Base-by-base conservation (phyloP, 495 filamentous ascomycete species). In the Astrothelium macrocarpum region DNA sequence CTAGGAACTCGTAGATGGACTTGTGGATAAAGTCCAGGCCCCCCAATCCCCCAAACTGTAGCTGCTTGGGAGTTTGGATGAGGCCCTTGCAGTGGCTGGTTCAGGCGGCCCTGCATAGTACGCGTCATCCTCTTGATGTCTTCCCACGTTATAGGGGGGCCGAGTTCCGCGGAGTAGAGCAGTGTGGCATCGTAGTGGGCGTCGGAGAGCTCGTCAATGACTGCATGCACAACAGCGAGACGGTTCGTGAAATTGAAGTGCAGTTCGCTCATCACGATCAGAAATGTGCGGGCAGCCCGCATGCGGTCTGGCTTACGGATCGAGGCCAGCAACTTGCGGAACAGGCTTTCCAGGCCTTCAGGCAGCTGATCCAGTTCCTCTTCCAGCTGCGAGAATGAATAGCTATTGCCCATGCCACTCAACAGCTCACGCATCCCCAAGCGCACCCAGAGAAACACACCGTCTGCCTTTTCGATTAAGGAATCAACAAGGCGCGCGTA, bases 321-420 rank as follows among this genome's bases (percentile, higher is more conserved):
- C 20, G 45, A 49, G 45, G 45, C 20, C 45, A 49, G 45, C 45
- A 49, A 49, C 45, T 49, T 49, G n/a, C 45, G 45, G 45, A 49
- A 49, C 45, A 49, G 20, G 45, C 11, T 49, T 49, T 49, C 45
- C 45, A 49, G 45, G 11, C 45, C 45, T 20, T 49, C 45, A 2
- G 45, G 45, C 20, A 49, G 1, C 1, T 49, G 45, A 49, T 49
- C 45, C 11, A 49, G 45, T 18, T 49, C 45, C 45, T 49, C 45
- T 23, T 49, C 45, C 20, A 49, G 45, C 45, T 49, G 45, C 45
- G 45, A 49, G 45, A 49, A 18, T 20, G 45, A 49, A 49, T 49
- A 49, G 45, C 10, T 2, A 18, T 49, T 49, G 45, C 45, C 45
- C 45, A 49, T 49, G n/a, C 1, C 45, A 18, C 14, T 49, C 1